Evolutionary conservation across 306 rosid genomes (phyloP).

Genomic region (Ochetophila trinervis): DNA sequence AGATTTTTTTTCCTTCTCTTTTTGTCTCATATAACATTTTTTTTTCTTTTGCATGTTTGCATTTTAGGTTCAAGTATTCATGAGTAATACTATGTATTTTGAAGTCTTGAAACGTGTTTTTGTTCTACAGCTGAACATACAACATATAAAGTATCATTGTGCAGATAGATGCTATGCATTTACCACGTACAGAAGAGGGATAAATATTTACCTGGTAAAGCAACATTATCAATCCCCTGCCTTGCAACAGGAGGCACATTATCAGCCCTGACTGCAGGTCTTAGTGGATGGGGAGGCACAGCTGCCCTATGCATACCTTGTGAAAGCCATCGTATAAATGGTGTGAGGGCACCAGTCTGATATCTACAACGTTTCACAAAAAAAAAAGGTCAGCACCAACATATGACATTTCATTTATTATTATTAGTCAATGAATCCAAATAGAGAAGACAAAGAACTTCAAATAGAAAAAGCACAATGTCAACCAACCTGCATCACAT

Average conservation of each 20-base stretch:
- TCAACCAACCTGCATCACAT: no score
- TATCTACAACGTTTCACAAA: constrained; percentile 48
- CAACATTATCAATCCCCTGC: constrained; percentile 58
- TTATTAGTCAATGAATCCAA: no score
- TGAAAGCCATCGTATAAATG: constrained; percentile 82
- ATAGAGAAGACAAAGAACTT: no score
- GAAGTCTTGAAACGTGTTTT: no score
- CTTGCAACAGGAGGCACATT: constrained; percentile 65
- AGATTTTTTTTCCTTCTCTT: background rate
- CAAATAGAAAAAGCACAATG: no score
- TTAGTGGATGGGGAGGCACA: constrained; percentile 83
- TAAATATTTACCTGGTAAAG: constrained; percentile 56
- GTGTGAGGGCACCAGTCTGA: constrained; percentile 94
- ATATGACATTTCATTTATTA: background rate
- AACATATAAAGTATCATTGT: constrained; percentile 3
- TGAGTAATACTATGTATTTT: background rate
- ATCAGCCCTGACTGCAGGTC: constrained; percentile 74
- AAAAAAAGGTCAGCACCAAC: constrained; percentile 25
- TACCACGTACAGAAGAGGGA: background rate
- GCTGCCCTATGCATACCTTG: constrained; percentile 96
- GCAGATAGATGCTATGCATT: background rate
- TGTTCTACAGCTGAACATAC: no score
- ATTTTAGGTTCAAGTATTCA: no score
- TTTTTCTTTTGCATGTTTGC: no score
- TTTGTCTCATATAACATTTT: no score